Evolutionary conservation across 139 green algal species (phyloP).

Genomic region (Pleodorina starrii): DNA sequence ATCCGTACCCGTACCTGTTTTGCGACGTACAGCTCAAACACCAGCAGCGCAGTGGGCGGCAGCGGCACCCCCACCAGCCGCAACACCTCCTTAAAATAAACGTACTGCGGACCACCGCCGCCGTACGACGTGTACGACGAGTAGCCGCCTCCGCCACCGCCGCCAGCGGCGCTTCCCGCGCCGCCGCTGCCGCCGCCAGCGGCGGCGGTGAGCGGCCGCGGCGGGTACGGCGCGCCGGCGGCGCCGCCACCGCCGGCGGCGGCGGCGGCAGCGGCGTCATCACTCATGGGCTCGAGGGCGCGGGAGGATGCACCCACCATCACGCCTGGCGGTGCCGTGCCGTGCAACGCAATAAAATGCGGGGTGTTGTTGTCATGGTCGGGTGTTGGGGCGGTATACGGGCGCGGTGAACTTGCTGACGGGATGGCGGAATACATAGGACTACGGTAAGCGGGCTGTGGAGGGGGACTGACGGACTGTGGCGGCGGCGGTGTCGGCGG

Average conservation of each 20-base stretch:
- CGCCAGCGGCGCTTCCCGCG: neutral
- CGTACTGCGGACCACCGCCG: neutral
- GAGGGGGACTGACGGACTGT: too few relatives aligned
- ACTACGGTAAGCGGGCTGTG: too few relatives aligned
- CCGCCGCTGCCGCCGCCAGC: neutral
- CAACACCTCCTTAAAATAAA: constrained; percentile 55
- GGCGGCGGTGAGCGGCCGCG: neutral
- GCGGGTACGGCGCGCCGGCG: too few relatives aligned
- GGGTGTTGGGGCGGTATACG: too few relatives aligned
- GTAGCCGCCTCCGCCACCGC: neutral
- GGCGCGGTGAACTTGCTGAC: too few relatives aligned
- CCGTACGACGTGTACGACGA: neutral
- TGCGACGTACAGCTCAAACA: constrained; percentile 65
- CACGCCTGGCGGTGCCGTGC: constrained; percentile 21
- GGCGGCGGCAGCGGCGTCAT: neutral
- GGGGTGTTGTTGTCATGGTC: too few relatives aligned
- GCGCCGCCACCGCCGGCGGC: neutral
- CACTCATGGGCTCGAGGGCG: neutral
- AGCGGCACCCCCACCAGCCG: constrained; percentile 52
- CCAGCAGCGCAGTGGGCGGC: constrained; percentile 60
- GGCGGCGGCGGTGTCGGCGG: too few relatives aligned
- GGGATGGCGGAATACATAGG: too few relatives aligned
- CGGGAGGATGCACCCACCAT: constrained; percentile 52
- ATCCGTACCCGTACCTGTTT: constrained; percentile 44
- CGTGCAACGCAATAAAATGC: too few relatives aligned